phyloP scores from a whole-genome alignment of 805 yeast species.

The Saccharomycopsis guyanensis region DNA sequence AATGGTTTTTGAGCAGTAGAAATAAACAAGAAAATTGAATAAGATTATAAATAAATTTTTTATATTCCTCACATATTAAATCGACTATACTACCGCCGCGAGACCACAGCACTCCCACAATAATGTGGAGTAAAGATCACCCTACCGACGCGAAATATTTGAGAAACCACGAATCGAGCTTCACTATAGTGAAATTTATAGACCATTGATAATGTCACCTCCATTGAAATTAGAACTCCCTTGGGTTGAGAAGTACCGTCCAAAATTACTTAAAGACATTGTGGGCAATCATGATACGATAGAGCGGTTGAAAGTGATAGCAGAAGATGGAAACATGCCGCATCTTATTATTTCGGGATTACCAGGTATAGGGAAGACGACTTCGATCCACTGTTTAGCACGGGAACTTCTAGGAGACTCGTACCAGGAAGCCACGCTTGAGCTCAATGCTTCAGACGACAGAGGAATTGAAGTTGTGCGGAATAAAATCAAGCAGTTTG shows the following conservation, averaged over 20 bases:
- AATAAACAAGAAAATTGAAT: no score
- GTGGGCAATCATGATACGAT: conserved; percentile 93
- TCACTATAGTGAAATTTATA: no score
- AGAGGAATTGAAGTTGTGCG: conserved; percentile 96
- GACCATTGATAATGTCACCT: no score
- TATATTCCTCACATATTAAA: no score
- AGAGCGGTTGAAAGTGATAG: conserved; percentile 74
- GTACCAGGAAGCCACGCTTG: conserved; percentile 77
- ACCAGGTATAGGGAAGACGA: conserved; percentile 97
- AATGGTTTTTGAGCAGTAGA: no score
- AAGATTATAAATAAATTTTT: no score
- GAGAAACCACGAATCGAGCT: no score
- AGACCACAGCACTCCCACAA: no score
- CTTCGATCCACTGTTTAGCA: conserved; percentile 87
- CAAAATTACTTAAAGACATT: conserved; percentile 66
- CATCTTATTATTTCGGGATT: conserved; percentile 92
- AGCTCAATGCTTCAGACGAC: conserved; percentile 93
- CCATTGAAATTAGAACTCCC: conserved; percentile 28
- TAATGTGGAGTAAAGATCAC: no score
- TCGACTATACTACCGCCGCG: no score
- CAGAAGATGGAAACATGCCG: conserved; percentile 92
- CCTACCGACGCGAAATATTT: no score
- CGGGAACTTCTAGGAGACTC: conserved; percentile 68
- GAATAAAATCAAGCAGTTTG: conserved; percentile 89
- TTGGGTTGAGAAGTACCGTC: conserved; percentile 96